Base-by-base conservation (phyloP, 352 stramenopile species). In the Pythium oligandrum region DNA sequence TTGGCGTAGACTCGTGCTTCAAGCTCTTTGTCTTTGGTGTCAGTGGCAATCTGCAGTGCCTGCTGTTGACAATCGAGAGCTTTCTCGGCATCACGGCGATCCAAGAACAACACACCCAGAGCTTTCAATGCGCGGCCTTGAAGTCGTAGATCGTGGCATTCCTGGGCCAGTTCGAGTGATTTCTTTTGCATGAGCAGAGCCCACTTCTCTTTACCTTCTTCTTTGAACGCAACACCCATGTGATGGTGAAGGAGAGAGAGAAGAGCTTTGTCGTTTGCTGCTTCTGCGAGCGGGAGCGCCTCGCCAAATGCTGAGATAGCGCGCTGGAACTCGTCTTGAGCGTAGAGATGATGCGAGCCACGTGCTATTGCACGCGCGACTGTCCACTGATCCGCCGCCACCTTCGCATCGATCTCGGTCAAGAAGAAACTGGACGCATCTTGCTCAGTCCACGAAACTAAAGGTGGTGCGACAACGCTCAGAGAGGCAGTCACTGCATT, bases 1-100 rank as follows among this genome's bases (percentile, higher is more conserved):
- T 93, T 93, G 10, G 83, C 83, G 45, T 85, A 85, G 40, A 88
- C 75, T 7, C 83, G 74, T 1, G 78, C 79, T 46, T 90, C 80
- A 8, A 91, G 74, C 40, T 93, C 83, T 8, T 48, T 50, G 53
- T 90, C 80, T 10, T 67, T 62, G 8, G 71, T 62, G 17, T 71
- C 56, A 3, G 74, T 55, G 0, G 83, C 80, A 50, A 89, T 49
- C 4, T 61, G 38, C 5, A 93, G 53, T 5, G 78, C 82, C 56
- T 88, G 75, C 50, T 87, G 67, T 47, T 93, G 78, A 17, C 73
- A 76, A 26, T 81, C 75, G 35, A 85, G 60, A 3, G 80, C 74
- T 36, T 65, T 55, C 0, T 50, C 46, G 4, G 73, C 67, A 4
- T 86, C 66, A 4, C 78, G 54, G 0, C 57, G 57, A 33, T 86